Percentiles rank a stretch among this genome's conserved stretches.
These are phyloP conservation scores for Volvariella surrecta DNA, from an alignment of 1,284 basidiomycete species.

Conservation along the genomic window DNA sequence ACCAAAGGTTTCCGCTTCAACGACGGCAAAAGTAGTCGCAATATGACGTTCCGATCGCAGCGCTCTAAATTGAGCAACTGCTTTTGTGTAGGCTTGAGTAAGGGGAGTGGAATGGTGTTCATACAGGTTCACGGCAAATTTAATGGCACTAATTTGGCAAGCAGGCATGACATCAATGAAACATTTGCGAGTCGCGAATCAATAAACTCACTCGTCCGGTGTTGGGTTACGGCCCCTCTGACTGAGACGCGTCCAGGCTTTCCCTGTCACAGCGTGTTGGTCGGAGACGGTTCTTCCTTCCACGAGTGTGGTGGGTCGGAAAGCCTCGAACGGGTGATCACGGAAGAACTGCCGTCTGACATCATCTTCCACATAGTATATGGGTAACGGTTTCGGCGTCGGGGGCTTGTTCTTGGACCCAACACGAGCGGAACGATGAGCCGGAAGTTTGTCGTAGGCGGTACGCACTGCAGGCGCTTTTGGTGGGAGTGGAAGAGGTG, in stretches of 20 bases:
- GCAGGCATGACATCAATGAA: slow-evolving; percentile 6
- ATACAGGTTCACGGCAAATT: slow-evolving; percentile 76
- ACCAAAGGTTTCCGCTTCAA: slow-evolving; percentile 79
- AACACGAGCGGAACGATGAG: slow-evolving; percentile 9
- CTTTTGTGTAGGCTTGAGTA: slow-evolving; percentile 72
- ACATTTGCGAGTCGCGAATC: neutral
- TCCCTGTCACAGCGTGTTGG: slow-evolving; percentile 49
- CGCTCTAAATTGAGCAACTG: slow-evolving; percentile 81
- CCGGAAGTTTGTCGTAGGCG: slow-evolving; percentile 34
- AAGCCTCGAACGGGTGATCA: slow-evolving; percentile 95
- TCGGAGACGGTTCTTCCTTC: slow-evolving; percentile 50
- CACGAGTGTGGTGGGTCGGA: slow-evolving; percentile 72
- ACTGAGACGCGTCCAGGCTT: slow-evolving; percentile 64
- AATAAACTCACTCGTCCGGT: slow-evolving; percentile 77
- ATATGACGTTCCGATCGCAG: slow-evolving; percentile 82
- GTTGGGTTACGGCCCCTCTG: slow-evolving; percentile 80
- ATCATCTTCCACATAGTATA: slow-evolving; percentile 82
- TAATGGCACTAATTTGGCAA: slow-evolving; percentile 54
- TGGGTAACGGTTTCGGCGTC: slow-evolving; percentile 48
- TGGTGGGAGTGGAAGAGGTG: slow-evolving; percentile 79
- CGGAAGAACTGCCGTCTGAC: slow-evolving; percentile 88
- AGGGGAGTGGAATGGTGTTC: slow-evolving; percentile 57
- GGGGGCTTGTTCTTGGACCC: slow-evolving; percentile 29
- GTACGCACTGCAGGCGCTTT: slow-evolving; percentile 57
- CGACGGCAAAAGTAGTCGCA: slow-evolving; percentile 64